Evolutionary conservation across 768 basidiomycete species (phyloP).

Genomic region (Trametes cinnabarina): DNA sequence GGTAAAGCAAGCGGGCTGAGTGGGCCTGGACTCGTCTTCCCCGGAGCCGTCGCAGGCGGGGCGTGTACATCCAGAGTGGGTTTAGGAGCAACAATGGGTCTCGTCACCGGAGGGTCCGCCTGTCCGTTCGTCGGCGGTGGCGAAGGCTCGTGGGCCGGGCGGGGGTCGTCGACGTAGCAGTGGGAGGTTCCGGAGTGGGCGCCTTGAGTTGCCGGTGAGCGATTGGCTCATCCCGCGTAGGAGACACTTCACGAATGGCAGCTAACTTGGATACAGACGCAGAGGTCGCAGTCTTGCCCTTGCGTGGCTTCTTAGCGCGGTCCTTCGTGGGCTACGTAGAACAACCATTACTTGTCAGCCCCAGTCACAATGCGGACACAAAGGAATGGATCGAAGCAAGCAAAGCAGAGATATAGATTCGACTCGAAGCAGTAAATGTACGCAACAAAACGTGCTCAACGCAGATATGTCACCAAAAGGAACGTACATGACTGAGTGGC

Average conservation of each 20-base stretch:
- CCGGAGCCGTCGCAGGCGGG: background rate
- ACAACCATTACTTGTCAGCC: slow-evolving; percentile 18
- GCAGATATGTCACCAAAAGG: slow-evolving; percentile 53
- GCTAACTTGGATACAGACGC: slow-evolving; percentile 3
- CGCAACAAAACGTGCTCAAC: background rate
- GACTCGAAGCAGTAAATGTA: background rate
- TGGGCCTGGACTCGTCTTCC: slow-evolving; percentile 9
- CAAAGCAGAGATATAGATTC: slow-evolving; percentile 28
- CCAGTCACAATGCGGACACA: slow-evolving; percentile 6
- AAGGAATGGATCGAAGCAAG: slow-evolving; percentile 8
- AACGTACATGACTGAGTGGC: slow-evolving; percentile 85
- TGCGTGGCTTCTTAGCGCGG: slow-evolving; percentile 67
- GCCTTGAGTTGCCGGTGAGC: background rate
- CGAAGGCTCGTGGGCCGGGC: slow-evolving; percentile 8
- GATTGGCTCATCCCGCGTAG: background rate
- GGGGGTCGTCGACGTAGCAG: background rate
- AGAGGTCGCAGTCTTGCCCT: slow-evolving; percentile 33
- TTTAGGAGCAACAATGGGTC: background rate
- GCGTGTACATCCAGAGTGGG: slow-evolving; percentile 9
- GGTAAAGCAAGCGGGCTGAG: slow-evolving; percentile 8
- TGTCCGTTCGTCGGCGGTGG: slow-evolving; percentile 7
- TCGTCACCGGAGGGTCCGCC: background rate
- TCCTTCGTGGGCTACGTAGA: slow-evolving; percentile 66
- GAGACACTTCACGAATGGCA: slow-evolving; percentile 8
- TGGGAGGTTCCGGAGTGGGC: background rate